Evolutionary conservation across 192 early-diverging fungal genomes (phyloP).

Genomic region (Pecoramyces ruminantium): DNA sequence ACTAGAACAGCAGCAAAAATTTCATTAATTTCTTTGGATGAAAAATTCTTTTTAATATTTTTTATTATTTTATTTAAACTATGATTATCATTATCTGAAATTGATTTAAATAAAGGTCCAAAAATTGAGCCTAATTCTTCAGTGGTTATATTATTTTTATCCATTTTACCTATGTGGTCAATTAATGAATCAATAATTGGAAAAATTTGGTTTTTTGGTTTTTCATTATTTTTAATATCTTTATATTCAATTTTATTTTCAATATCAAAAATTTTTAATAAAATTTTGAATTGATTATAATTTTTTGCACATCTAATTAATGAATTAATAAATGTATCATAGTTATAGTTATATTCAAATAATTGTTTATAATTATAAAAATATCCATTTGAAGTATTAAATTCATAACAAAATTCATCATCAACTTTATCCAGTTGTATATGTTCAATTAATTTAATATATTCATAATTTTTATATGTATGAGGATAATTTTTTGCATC

Average conservation of each 20-base stretch:
- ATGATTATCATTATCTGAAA: background rate
- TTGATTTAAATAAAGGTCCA: background rate
- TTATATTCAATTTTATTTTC: background rate
- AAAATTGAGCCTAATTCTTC: background rate
- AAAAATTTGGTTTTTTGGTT: too few species aligned
- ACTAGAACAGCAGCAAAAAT: background rate
- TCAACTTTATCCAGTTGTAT: background rate
- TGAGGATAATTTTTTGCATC: background rate
- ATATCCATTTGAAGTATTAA: background rate
- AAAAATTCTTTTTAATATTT: background rate
- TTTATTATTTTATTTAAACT: background rate
- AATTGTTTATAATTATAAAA: background rate
- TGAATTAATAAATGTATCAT: background rate
- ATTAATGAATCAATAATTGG: background rate
- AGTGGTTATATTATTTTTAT: background rate
- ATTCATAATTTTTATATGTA: background rate
- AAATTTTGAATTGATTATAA: background rate
- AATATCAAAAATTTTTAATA: background rate
- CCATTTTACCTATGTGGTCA: background rate
- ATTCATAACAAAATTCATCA: background rate
- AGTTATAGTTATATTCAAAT: background rate
- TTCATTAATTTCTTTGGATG: background rate
- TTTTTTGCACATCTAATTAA: background rate
- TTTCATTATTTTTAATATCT: too few species aligned
- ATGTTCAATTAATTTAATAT: background rate